These are phyloP conservation scores for Botrytis squamosa DNA, from an alignment of 2,329 filamentous ascomycete species.

Conservation along the genomic window DNA sequence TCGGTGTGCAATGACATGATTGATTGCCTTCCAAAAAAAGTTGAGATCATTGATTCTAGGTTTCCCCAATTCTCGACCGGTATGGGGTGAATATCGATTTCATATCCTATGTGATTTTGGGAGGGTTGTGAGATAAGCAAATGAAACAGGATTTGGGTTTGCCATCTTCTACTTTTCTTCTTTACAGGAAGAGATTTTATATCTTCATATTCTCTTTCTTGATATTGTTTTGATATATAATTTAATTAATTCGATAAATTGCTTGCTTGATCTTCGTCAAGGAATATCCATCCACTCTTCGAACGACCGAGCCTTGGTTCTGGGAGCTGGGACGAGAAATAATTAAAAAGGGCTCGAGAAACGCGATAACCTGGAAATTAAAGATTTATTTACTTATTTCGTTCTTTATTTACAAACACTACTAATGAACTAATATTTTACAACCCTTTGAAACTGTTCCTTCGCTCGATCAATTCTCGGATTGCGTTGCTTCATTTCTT, in stretches of 20 bases:
- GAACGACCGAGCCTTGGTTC: neutral
- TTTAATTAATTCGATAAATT: neutral
- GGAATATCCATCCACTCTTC: conserved; percentile 16
- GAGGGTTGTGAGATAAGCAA: neutral
- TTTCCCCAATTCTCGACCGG: conserved; percentile 10
- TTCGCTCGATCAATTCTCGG: neutral
- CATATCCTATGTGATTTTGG: neutral
- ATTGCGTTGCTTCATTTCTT: neutral
- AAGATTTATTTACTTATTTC: conserved; percentile 1
- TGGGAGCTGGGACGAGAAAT: neutral
- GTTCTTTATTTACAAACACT: neutral
- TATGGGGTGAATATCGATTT: neutral
- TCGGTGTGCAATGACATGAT: neutral
- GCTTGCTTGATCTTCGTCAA: conserved; percentile 11
- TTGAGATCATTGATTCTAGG: conserved; percentile 7
- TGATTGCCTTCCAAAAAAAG: conserved; percentile 15
- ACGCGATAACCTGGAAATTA: conserved; percentile 15
- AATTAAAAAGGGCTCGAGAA: neutral
- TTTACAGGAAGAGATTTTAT: neutral
- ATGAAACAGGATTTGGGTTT: neutral
- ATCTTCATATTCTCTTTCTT: neutral
- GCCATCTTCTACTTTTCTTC: neutral
- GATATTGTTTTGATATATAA: neutral
- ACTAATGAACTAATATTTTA: neutral
- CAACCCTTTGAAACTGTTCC: neutral